Conservation (phyloP, 176 grass and related monocot genomes). For the Phoenix dactylifera region DNA sequence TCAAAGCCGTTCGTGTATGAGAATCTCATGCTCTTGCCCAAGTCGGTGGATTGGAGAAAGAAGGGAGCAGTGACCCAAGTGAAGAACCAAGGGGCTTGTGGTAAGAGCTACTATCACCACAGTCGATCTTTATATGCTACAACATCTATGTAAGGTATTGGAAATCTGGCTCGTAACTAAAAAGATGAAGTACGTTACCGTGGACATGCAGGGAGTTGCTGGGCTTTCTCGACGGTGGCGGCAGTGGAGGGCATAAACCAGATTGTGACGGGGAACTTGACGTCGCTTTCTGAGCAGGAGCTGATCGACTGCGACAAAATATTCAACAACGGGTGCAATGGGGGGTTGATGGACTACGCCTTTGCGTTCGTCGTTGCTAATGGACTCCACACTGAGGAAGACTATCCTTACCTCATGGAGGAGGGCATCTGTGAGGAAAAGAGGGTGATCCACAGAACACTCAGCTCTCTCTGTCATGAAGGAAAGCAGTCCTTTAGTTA, state of each 20-base stretch:
- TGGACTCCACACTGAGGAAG: conserved; percentile 3
- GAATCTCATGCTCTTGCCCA: background rate
- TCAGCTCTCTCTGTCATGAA: too few relatives aligned
- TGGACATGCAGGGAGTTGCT: conserved; percentile 6
- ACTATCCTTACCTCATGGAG: conserved; percentile 15
- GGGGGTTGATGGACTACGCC: conserved; percentile 10
- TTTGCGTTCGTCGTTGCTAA: conserved; percentile 3
- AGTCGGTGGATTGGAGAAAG: conserved; percentile 11
- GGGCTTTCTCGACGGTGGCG: conserved; percentile 18
- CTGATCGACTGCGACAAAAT: conserved; percentile 8
- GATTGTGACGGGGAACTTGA: conserved; percentile 19
- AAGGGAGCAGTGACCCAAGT: conserved; percentile 16
- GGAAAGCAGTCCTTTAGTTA: too few relatives aligned
- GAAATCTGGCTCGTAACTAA: background rate
- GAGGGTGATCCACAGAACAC: background rate
- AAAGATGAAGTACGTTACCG: too few relatives aligned
- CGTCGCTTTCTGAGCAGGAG: conserved; percentile 15
- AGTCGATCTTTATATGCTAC: too few relatives aligned
- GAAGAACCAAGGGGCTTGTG: conserved; percentile 16
- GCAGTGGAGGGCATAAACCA: conserved; percentile 13
- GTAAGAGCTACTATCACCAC: background rate
- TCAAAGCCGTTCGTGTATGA: background rate
- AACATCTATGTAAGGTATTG: too few relatives aligned
- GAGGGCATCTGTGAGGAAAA: background rate
- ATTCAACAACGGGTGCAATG: conserved; percentile 8